phyloP scores from a whole-genome alignment of 441 rosid species.

The Croton setiger region DNA sequence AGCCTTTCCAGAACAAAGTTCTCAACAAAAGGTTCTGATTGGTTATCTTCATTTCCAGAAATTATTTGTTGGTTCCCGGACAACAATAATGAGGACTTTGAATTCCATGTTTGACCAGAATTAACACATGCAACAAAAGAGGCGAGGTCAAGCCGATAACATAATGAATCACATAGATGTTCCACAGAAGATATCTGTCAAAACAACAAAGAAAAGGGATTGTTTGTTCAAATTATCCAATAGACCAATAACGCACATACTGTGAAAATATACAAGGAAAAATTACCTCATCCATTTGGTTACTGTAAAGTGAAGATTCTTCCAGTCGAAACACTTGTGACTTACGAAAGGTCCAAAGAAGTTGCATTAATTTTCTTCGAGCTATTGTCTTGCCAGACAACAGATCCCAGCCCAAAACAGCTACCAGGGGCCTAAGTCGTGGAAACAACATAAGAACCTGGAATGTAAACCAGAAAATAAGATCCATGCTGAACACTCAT shows the following conservation, averaged over 20 bases:
- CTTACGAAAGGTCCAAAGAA: slow-evolving; percentile 68
- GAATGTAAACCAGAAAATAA: slow-evolving; percentile 28
- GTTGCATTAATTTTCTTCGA: slow-evolving; percentile 76
- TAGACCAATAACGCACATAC: background rate
- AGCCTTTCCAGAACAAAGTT: slow-evolving; percentile 96
- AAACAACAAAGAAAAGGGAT: slow-evolving; percentile 14
- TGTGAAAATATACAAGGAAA: background rate
- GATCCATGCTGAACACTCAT: slow-evolving; percentile 9
- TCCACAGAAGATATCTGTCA: slow-evolving; percentile 84
- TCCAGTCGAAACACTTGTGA: slow-evolving; percentile 65
- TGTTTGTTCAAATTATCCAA: background rate
- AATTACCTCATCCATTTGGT: slow-evolving; percentile 69
- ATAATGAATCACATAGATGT: slow-evolving; percentile 78
- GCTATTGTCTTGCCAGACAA: slow-evolving; percentile 66
- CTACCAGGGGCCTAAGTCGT: slow-evolving; percentile 77
- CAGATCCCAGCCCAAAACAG: slow-evolving; percentile 98
- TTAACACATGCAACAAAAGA: slow-evolving; percentile 83
- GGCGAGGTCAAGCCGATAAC: slow-evolving; percentile 89
- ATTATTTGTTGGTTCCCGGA: slow-evolving; percentile 47
- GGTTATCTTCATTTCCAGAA: slow-evolving; percentile 45
- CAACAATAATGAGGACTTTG: slow-evolving; percentile 63
- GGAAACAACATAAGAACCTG: slow-evolving; percentile 81
- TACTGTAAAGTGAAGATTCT: slow-evolving; percentile 71
- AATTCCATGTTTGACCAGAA: slow-evolving; percentile 83
- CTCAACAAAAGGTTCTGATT: slow-evolving; percentile 80